Conservation (phyloP, 2,329 filamentous ascomycete species). For the Pseudogymnoascus sp. region DNA sequence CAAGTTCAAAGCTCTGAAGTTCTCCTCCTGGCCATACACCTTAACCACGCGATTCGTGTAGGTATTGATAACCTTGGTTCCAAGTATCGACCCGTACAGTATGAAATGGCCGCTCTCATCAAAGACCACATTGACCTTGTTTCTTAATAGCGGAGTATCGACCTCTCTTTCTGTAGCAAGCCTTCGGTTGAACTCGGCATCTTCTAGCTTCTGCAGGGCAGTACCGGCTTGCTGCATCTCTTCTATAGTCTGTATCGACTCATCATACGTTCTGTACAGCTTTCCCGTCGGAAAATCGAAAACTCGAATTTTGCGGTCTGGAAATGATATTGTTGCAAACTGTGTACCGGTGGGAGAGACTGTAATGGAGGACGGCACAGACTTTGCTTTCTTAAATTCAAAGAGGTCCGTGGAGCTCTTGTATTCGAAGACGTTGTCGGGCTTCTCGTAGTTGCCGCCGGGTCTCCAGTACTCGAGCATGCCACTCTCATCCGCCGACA, state of each 20-base stretch:
- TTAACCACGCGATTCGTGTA: conserved; percentile 88
- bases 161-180: conserved; percentile 81
- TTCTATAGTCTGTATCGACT: conserved; percentile 79
- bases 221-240: conserved; percentile 96
- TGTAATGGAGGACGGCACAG: conserved; percentile 69
- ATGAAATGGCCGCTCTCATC: conserved; percentile 96
- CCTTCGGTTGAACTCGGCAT: conserved; percentile 84
- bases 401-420: conserved; percentile 94
- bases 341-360: conserved; percentile 80
- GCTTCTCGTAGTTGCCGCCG: conserved; percentile 74
- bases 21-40: conserved; percentile 83
- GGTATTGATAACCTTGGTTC: conserved; percentile 92
- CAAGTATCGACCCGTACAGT: conserved; percentile 83
- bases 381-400: conserved; percentile 94
- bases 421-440: conserved; percentile 80
- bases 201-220: conserved; percentile 69
- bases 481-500: conserved; percentile 80
- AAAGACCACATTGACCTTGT: conserved; percentile 80
- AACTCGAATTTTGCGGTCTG: conserved; percentile 83
- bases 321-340: conserved; percentile 84
- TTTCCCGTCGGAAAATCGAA: conserved; percentile 90
- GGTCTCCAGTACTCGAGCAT: conserved; percentile 98
- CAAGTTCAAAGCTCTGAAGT: conserved; percentile 73
- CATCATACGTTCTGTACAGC: conserved; percentile 86
- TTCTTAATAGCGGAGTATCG: conserved; percentile 57